phyloP scores from a whole-genome alignment of 2,329 filamentous ascomycete genomes.

The Colletotrichum falcatum region DNA sequence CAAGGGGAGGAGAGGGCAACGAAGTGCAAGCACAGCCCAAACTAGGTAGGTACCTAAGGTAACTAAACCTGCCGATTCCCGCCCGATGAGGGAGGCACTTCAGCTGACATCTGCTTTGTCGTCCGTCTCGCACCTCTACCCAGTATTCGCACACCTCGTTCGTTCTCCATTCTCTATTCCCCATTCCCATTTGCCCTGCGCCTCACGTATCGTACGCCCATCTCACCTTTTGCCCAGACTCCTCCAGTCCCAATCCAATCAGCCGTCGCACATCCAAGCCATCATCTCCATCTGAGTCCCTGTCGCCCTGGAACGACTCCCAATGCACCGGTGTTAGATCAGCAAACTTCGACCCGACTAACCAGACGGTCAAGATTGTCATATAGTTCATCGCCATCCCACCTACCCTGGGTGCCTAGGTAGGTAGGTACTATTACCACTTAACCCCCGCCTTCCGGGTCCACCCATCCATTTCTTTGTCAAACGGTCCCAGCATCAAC shows the following conservation, averaged over 20 bases:
- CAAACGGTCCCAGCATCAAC: constrained; percentile 30
- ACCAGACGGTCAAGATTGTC: constrained; percentile 28
- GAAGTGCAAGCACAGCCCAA: constrained; percentile 32
- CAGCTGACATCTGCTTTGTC: neutral
- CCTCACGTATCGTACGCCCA: constrained; percentile 16
- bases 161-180: neutral
- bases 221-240: neutral
- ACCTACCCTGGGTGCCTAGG: constrained; percentile 13
- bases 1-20: too few relatives aligned
- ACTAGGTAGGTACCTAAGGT: constrained; percentile 39
- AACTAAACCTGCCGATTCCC: constrained; percentile 38
- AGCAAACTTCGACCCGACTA: constrained; percentile 22
- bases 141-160: neutral
- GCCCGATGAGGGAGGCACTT: constrained; percentile 18
- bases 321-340: neutral
- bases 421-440: neutral
- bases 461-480: constrained; percentile 31
- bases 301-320: constrained; percentile 17
- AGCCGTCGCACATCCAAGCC: constrained; percentile 30
- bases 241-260: constrained; percentile 18
- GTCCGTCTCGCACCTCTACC: neutral
- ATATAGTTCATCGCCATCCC: constrained; percentile 37
- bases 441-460: constrained; percentile 17
- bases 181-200: constrained; percentile 22
- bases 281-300: constrained; percentile 35